phyloP scores from a whole-genome alignment of 2,329 filamentous ascomycete species.

The Stagonosporopsis chrysanthemi region DNA sequence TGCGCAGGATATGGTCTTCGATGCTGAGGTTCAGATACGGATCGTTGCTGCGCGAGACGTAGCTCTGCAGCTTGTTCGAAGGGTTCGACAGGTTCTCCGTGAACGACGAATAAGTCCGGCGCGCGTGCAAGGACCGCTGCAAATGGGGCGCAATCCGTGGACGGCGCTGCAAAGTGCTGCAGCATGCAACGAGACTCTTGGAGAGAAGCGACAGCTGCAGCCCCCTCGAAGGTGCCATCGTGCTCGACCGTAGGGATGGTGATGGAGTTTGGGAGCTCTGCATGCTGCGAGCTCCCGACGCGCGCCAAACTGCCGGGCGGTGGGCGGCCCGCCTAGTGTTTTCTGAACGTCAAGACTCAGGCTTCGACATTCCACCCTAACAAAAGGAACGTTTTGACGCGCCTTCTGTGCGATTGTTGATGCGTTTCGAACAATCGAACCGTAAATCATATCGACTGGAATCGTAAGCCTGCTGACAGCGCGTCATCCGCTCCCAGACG shows the following conservation, averaged over 20 bases:
- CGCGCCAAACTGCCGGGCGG: slow-evolving; percentile 18
- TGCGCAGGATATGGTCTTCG: slow-evolving; percentile 86
- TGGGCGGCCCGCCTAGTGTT: slow-evolving; percentile 9
- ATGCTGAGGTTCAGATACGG: slow-evolving; percentile 92
- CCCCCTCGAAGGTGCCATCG: slow-evolving; percentile 32
- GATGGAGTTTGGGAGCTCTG: slow-evolving; percentile 13
- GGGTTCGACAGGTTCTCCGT: slow-evolving; percentile 41
- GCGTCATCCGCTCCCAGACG: background rate
- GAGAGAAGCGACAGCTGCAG: background rate
- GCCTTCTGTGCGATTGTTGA: too few relatives aligned
- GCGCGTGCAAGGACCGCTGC: background rate
- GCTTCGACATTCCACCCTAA: slow-evolving; percentile 1
- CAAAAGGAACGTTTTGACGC: background rate
- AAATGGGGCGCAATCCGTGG: background rate
- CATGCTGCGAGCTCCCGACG: slow-evolving; percentile 12
- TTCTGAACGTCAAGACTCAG: slow-evolving; percentile 15
- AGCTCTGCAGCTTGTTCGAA: slow-evolving; percentile 53
- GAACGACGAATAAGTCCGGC: slow-evolving; percentile 30
- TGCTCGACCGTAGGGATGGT: slow-evolving; percentile 2
- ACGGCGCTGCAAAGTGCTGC: background rate
- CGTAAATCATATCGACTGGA: background rate
- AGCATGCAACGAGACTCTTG: background rate
- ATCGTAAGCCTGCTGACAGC: background rate
- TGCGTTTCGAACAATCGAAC: background rate
- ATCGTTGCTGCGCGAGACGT: slow-evolving; percentile 64